These are phyloP conservation scores for Croton laevigatus DNA, from an alignment of 441 rosid genomes.

Conservation along the genomic window DNA sequence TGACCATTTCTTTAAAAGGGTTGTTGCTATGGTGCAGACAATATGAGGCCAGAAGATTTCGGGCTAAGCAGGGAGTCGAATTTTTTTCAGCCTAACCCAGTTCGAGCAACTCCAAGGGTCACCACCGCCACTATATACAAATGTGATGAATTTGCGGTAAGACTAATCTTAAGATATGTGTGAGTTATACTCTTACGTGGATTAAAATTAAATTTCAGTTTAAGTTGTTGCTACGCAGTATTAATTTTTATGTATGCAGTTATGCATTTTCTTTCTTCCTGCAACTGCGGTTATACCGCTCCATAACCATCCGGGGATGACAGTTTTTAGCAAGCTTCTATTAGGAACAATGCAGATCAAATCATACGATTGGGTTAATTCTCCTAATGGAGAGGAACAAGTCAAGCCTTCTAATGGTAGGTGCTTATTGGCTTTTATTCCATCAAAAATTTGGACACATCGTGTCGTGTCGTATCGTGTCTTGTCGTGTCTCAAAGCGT, in stretches of 20 bases:
- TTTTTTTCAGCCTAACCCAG: conserved; percentile 33
- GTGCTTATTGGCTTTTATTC: conserved; percentile 8
- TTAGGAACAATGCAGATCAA: conserved; percentile 62
- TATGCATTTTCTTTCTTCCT: conserved; percentile 64
- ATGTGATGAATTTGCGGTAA: conserved; percentile 53
- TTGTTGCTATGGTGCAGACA: conserved; percentile 30
- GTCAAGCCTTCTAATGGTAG: conserved; percentile 27
- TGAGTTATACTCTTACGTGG: too few relatives aligned
- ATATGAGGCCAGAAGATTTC: conserved; percentile 61
- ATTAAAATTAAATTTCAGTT: background rate
- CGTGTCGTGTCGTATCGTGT: too few relatives aligned
- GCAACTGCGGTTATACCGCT: conserved; percentile 51
- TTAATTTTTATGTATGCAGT: conserved; percentile 24
- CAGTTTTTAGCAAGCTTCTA: conserved; percentile 58
- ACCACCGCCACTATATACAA: conserved; percentile 48
- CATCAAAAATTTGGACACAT: background rate
- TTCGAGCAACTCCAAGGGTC: conserved; percentile 41
- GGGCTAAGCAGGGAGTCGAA: conserved; percentile 45
- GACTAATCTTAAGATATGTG: background rate
- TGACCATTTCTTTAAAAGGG: conserved; percentile 5
- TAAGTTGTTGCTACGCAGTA: background rate
- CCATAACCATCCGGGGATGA: conserved; percentile 69
- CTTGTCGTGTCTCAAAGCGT: background rate
- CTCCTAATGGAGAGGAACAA: conserved; percentile 16
- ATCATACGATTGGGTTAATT: conserved; percentile 49